Base-by-base conservation (phyloP, 192 early-diverging fungal genomes). In the Coemansia sp. region DNA sequence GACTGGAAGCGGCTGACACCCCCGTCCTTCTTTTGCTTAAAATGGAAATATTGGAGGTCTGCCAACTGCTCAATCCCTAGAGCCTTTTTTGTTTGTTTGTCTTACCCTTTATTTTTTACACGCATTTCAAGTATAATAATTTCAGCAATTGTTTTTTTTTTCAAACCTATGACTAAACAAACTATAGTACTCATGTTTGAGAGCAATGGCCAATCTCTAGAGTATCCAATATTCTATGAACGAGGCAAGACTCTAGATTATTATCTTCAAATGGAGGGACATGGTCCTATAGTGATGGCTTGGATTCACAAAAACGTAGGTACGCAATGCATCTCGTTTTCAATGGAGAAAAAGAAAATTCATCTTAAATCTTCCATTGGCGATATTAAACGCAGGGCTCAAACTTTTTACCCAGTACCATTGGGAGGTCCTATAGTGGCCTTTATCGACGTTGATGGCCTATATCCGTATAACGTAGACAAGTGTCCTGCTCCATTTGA, bases 261-360 rank as follows among this genome's bases (percentile, higher is more conserved):
- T 10, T 36, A 18, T 13, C 29, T 60, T 24, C 57, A 60, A 60
- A 60, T 36, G 22, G 57, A 18, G 3, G 46, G 3, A 15, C 7
- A 60, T 18, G 57, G 57, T 8, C 57, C 27, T 36, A 38, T 20
- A 36, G 57, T 36, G 9, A 60, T 60, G 57, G 57, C 57, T 31
- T 60, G 57, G 57, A 60, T 60, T 36, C 8, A 60, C 29, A 29
- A 31, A 60, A 3, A 34, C 8, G 57, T 36, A 15, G 57, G 57
- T 16, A 60, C 57, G 13, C 33, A 60, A 15, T 5, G 13, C 9
- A 34, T 60, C 29, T 16, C 1, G 5, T 60, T 60, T 34, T 31
- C 27, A 3, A 36, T 60, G 27, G 31, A 36, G 4, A 36, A 34
- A 5, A 36, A 4, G 6, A 60, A n/a, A 16, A 34, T 60, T 4